These are phyloP conservation scores for Stellera chamaejasme DNA, from an alignment of 345 rosid genomes.

Conservation along the genomic window DNA sequence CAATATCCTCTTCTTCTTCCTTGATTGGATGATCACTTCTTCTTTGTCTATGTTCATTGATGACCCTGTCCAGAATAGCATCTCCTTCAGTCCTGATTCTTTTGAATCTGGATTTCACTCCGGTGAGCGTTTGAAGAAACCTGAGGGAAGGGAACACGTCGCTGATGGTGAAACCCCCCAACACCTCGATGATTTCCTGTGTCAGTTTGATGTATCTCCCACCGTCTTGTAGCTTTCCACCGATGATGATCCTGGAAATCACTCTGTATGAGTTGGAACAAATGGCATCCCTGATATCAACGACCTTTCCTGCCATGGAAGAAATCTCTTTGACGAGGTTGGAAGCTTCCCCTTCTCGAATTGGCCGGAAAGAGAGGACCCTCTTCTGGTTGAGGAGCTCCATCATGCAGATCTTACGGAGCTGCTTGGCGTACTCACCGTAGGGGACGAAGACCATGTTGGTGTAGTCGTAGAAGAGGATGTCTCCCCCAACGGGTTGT, in stretches of 20 bases:
- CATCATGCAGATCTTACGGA: conserved; percentile 24
- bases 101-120: conserved; percentile 22
- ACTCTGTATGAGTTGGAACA: conserved; percentile 24
- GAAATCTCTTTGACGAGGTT: conserved; percentile 11
- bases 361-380: conserved; percentile 16
- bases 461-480: conserved; percentile 27
- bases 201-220: conserved; percentile 5
- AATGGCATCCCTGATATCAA: conserved; percentile 22
- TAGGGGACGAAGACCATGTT: conserved; percentile 31
- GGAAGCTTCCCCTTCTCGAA: conserved; percentile 24
- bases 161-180: conserved; percentile 29
- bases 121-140: conserved; percentile 24
- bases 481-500: conserved; percentile 17
- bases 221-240: conserved; percentile 20
- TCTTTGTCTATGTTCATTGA: conserved; percentile 20
- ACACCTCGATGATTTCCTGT: conserved; percentile 17
- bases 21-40: neutral
- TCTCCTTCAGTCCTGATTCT: conserved; percentile 23
- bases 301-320: conserved; percentile 4
- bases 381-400: conserved; percentile 32
- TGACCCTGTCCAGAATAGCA: conserved; percentile 31
- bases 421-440: conserved; percentile 35
- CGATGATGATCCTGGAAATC: conserved; percentile 28
- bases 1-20: conserved; percentile 9
- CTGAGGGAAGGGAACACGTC: conserved; percentile 33